Evolutionary conservation across 2,329 filamentous ascomycete species (phyloP).

Genomic region (Colletotrichum sp.): DNA sequence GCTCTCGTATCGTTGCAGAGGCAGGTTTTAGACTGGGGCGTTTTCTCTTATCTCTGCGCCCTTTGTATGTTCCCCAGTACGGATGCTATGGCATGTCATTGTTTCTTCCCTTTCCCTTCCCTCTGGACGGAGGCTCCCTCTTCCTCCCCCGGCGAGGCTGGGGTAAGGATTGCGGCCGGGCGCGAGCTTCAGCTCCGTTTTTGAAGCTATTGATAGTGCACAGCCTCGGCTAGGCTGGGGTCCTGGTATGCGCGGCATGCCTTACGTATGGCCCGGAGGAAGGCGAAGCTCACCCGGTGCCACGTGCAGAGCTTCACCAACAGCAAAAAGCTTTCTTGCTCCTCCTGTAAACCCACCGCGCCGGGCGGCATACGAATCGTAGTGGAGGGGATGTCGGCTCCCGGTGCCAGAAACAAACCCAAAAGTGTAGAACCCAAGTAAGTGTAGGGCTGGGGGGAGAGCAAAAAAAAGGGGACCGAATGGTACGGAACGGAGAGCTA

Average conservation of each 20-base stretch:
- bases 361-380: not conserved
- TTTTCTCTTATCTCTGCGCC: not conserved
- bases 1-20: not conserved
- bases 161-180: not conserved
- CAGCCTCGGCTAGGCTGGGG: slow-evolving; percentile 7
- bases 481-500: not conserved
- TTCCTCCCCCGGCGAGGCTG: not conserved
- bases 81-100: not conserved
- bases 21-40: not conserved
- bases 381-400: not conserved
- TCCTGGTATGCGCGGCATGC: not conserved
- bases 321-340: not conserved
- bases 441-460: slow-evolving; percentile 10
- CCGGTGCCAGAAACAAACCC: not conserved
- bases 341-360: not conserved
- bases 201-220: slow-evolving; percentile 12
- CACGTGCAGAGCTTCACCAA: not conserved
- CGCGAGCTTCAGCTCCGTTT: not conserved
- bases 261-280: not conserved
- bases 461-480: not conserved
- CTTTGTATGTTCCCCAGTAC: not conserved
- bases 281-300: not conserved
- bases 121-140: not conserved
- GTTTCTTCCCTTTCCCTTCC: not conserved
- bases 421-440: not conserved